Conservation (phyloP, 2,329 filamentous ascomycete species). For the Alternaria postmessia region DNA sequence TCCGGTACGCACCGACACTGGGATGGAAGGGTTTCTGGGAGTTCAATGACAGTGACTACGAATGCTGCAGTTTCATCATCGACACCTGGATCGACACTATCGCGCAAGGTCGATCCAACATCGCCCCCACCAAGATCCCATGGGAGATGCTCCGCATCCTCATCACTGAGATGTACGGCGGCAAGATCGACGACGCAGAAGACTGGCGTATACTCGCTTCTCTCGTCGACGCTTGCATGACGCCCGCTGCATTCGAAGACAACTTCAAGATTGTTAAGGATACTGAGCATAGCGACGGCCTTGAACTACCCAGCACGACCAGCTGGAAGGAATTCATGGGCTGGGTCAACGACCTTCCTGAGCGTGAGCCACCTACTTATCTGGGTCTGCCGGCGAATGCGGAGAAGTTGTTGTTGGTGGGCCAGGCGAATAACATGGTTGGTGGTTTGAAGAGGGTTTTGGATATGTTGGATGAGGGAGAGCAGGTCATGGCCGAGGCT, state of each 20-base stretch:
- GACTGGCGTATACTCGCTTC: conserved; percentile 79
- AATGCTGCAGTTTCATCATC: conserved; percentile 95
- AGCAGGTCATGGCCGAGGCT: conserved; percentile 81
- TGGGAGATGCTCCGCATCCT: conserved; percentile 96
- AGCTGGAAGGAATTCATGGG: conserved; percentile 83
- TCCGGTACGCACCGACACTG: conserved; percentile 90
- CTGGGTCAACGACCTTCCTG: conserved; percentile 91
- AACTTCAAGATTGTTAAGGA: conserved; percentile 84
- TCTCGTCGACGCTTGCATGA: conserved; percentile 81
- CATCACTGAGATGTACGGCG: conserved; percentile 93
- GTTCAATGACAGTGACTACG: conserved; percentile 99
- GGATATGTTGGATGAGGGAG: conserved; percentile 89
- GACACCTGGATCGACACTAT: conserved; percentile 91
- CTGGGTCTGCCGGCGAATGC: conserved; percentile 93
- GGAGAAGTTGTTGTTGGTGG: conserved; percentile 91
- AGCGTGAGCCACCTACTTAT: conserved; percentile 95
- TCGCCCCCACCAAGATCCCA: conserved; percentile 91
- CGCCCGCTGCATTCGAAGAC: conserved; percentile 88
- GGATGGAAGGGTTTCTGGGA: conserved; percentile 99
- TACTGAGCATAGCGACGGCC: conserved; percentile 62
- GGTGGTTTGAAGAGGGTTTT: conserved; percentile 84
- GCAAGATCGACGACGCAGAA: conserved; percentile 91
- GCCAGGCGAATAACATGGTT: conserved; percentile 85
- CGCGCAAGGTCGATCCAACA: conserved; percentile 86
- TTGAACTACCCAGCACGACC: conserved; percentile 82